These are phyloP conservation scores for Trematosphaeria pertusa DNA, from an alignment of 2,329 filamentous ascomycete genomes.

Conservation along the genomic window DNA sequence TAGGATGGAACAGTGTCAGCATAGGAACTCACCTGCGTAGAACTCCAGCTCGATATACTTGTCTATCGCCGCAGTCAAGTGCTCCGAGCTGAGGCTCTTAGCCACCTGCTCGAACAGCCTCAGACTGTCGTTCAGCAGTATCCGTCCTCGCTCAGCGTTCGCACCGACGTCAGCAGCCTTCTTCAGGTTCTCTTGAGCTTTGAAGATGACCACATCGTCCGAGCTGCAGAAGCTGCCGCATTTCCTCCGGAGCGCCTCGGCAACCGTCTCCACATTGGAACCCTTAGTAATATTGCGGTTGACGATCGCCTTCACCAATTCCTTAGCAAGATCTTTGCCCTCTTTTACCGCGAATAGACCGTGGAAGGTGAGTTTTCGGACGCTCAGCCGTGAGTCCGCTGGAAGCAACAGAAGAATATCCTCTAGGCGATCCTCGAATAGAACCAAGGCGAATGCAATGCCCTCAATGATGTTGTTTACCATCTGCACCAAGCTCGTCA, in stretches of 20 bases:
- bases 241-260: constrained; percentile 87
- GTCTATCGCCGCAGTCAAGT: constrained; percentile 77
- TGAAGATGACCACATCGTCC: constrained; percentile 98
- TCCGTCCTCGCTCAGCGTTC: constrained; percentile 78
- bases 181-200: constrained; percentile 93
- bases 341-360: constrained; percentile 79
- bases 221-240: constrained; percentile 98
- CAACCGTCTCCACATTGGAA: constrained; percentile 96
- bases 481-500: constrained; percentile 83
- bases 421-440: constrained; percentile 91
- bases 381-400: constrained; percentile 68
- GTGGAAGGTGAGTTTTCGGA: constrained; percentile 84
- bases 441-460: constrained; percentile 91
- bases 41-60: constrained; percentile 86
- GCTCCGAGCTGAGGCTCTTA: constrained; percentile 78
- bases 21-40: constrained; percentile 68
- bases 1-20: not conserved
- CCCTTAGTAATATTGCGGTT: constrained; percentile 97
- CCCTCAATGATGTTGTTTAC: constrained; percentile 93
- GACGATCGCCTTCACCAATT: constrained; percentile 96
- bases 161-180: constrained; percentile 79
- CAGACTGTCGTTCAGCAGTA: constrained; percentile 86
- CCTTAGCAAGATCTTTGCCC: constrained; percentile 89
- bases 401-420: constrained; percentile 84
- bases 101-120: constrained; percentile 89